Evolutionary conservation across 2,329 filamentous ascomycete genomes (phyloP).

Genomic region (Fusarium chlamydosporum): DNA sequence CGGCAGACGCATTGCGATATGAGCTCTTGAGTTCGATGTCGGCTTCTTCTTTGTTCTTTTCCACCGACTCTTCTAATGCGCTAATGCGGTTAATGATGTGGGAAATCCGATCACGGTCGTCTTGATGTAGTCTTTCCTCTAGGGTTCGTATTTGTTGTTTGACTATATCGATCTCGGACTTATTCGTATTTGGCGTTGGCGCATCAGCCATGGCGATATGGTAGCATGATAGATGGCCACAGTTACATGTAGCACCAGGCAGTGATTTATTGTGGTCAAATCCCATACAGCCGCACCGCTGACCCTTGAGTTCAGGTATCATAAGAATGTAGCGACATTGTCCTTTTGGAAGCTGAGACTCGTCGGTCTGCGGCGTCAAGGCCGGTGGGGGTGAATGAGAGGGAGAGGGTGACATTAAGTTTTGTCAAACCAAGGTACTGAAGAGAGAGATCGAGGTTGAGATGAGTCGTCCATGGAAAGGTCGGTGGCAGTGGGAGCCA

Average conservation of each 20-base stretch:
- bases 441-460: conserved; percentile 40
- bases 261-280: conserved; percentile 69
- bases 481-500: conserved; percentile 41
- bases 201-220: conserved; percentile 65
- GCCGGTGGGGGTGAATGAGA: conserved; percentile 46
- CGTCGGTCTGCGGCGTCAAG: conserved; percentile 55
- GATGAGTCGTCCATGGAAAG: conserved; percentile 51
- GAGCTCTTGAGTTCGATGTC: conserved; percentile 67
- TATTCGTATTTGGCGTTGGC: conserved; percentile 65
- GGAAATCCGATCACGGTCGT: conserved; percentile 57
- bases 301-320: conserved; percentile 69
- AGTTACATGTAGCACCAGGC: conserved; percentile 69
- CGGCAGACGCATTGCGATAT: conserved; percentile 67
- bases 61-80: conserved; percentile 67
- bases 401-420: conserved; percentile 50
- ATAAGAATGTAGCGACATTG: conserved; percentile 72
- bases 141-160: conserved; percentile 48
- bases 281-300: conserved; percentile 70
- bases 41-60: conserved; percentile 66
- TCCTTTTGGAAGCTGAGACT: conserved; percentile 66
- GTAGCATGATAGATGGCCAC: conserved; percentile 72
- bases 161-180: conserved; percentile 54
- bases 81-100: conserved; percentile 62
- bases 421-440: conserved; percentile 46
- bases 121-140: conserved; percentile 55